Base-by-base conservation (phyloP, 306 rosid genomes). In the Mimosa bimucronata region DNA sequence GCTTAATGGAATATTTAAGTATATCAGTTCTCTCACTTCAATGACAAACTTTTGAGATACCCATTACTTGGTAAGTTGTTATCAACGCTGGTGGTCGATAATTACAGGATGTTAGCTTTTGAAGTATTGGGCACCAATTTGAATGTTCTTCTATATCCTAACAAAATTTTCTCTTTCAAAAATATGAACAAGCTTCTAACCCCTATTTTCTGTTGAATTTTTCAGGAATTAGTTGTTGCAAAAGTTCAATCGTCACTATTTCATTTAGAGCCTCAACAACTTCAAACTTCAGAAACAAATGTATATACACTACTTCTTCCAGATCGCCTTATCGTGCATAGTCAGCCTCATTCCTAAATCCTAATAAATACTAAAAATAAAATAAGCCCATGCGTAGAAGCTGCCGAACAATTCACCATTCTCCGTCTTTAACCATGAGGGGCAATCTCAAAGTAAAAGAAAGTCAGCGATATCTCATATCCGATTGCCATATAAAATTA, bases 401-500 rank as follows among this genome's bases (percentile, higher is more conserved):
- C 21, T 26, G 38, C 16, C 9, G 31, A 40, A 62, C 15, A 67
- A 69, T 60, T 78, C 45, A 19, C 31, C 42, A 30, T 21, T 57
- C 52, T 13, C 29, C 15, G 44, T 31, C 60, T 48, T 29, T 61
- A n/a, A 46, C 15, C 31, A 16, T 74, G 28, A 40, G 64, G 57
- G 5, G 64, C 46, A 62, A 61, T 61, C 41, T 40, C 68, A 68
- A 23, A 78, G 44, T 72, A 34, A 45, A 28, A 31, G 71, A 30
- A 62, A 34, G 65, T 9, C 66, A 44, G 50, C 42, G 21, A 78
- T 68, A 28, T 70, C 13, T 2, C 38, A 23, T 50, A 38, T 28
- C 34, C 25, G 41, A 46, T 37, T 46, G 62, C 79, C 61, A 58
- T 42, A 15, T n/a, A 55, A n/a, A 76, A 71, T 66, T 28, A 73